Conservation (phyloP, 1,284 basidiomycete species). For the Takashimella tepidaria region DNA sequence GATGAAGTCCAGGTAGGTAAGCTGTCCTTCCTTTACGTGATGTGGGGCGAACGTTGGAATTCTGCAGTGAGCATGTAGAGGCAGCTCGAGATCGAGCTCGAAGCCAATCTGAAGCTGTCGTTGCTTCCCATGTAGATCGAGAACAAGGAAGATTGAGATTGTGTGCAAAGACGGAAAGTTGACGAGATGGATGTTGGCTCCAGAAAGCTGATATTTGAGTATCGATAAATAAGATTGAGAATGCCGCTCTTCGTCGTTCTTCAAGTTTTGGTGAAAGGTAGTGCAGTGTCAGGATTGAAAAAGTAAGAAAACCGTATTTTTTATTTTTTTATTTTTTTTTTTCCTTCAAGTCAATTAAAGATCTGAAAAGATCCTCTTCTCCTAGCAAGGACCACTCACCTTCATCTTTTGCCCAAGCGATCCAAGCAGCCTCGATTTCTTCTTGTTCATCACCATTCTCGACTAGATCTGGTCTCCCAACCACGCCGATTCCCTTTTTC, state of each 20-base stretch:
- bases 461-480: slow-evolving; percentile 11
- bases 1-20: slow-evolving; percentile 35
- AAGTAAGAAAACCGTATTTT: not conserved
- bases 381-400: no score
- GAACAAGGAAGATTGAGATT: slow-evolving; percentile 32
- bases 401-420: slow-evolving; percentile 40
- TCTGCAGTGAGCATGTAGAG: not conserved
- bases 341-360: no score
- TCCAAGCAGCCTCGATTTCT: slow-evolving; percentile 32
- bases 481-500: slow-evolving; percentile 40
- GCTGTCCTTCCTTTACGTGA: not conserved
- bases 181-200: slow-evolving; percentile 37
- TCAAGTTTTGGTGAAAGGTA: no score
- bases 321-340: no score
- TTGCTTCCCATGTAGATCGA: slow-evolving; percentile 33
- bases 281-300: slow-evolving; percentile 4
- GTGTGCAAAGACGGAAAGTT: slow-evolving; percentile 41
- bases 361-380: no score
- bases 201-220: slow-evolving; percentile 41
- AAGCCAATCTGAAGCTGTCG: slow-evolving; percentile 30
- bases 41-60: not conserved
- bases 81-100: slow-evolving; percentile 6
- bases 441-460: slow-evolving; percentile 2
- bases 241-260: slow-evolving; percentile 39
- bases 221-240: slow-evolving; percentile 36